Evolutionary conservation across 2,329 filamentous ascomycete genomes (phyloP), one percentile per base, ranked within the genome.

Genomic region (Coniochaeta prunicola): DNA sequence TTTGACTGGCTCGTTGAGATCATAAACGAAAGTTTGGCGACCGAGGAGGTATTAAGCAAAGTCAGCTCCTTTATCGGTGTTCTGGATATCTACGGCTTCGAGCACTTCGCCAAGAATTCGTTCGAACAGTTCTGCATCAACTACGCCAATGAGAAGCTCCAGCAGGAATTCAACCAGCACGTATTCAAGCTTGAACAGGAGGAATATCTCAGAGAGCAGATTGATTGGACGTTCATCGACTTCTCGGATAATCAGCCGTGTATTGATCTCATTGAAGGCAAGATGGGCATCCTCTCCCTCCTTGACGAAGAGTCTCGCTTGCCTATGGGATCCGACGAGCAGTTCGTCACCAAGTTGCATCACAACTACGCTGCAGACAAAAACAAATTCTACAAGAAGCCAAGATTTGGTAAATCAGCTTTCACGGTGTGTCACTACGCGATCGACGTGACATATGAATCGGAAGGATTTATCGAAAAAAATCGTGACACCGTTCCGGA

Each of bases 81-180:
- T 54, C 84, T 99, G 64, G 94, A 99, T 90, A 99, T 99, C 66
- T 97, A 97, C 74, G 93, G 93, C 63, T 99, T 99, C 70, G 94
- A 99, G 74, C 94, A 97, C 76, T 99, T 99, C 70, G 93, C 94
- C 62, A 97, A 97, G 80, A 99, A 99, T 78, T 99, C 94, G 0
- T 99, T 99, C 68, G 94, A 99, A 73, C 94, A 99, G 73, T 99
- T 99, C 76, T 99, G 94, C 77, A 99, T 99, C 83, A 99, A 99
- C 76, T 99, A 99, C 70, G 94, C 94, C 75, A 99, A 99, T 74
- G 94, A 99, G 76, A 99, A 99, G 76, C 80, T 99, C 58, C 94
- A 99, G 72, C 94, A 99, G 73, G 93, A 97, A 73, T 99, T 99
- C 80, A 99, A 99, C 76, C 91, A 96, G 72, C 94, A 99, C 70